Conservation (phyloP, 257 asterid genomes). For the Nemophila menziesii region DNA sequence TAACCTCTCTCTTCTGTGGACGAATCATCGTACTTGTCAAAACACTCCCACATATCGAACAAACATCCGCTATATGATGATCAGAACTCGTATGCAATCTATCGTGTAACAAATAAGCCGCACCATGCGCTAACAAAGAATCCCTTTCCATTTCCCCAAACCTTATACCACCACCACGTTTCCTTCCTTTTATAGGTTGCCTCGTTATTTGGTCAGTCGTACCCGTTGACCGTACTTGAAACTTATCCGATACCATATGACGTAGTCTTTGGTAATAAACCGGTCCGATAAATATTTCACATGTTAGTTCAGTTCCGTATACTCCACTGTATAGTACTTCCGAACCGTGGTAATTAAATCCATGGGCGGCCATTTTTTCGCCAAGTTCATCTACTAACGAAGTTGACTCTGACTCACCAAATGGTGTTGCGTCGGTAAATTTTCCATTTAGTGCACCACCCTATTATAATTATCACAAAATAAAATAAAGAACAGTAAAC, state of each 20-base stretch:
- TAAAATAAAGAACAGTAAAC: neutral
- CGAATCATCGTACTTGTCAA: constrained; percentile 55
- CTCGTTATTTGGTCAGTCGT: constrained; percentile 66
- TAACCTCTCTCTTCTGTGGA: constrained; percentile 32
- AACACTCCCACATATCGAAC: constrained; percentile 82
- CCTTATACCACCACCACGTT: constrained; percentile 93
- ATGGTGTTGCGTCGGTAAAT: constrained; percentile 88
- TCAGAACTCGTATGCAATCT: constrained; percentile 93
- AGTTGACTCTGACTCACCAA: constrained; percentile 40
- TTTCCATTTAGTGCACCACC: constrained; percentile 85
- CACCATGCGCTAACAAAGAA: constrained; percentile 92
- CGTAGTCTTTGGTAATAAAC: constrained; percentile 95
- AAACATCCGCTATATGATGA: constrained; percentile 80
- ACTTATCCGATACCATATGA: constrained; percentile 97
- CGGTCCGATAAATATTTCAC: constrained; percentile 93
- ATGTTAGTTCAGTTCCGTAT: constrained; percentile 76
- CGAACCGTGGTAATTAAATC: constrained; percentile 79
- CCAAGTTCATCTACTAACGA: constrained; percentile 86
- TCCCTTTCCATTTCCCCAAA: constrained; percentile 99
- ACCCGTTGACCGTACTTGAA: constrained; percentile 98
- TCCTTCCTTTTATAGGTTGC: constrained; percentile 93
- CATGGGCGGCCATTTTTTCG: constrained; percentile 43
- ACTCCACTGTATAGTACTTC: constrained; percentile 92
- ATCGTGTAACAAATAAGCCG: constrained; percentile 84
- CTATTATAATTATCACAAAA: constrained; percentile 20